Percentiles rank a stretch among this genome's conserved stretches.
Conservation (phyloP, 2,329 filamentous ascomycete genomes). For the Arthrocladium fulminans region DNA sequence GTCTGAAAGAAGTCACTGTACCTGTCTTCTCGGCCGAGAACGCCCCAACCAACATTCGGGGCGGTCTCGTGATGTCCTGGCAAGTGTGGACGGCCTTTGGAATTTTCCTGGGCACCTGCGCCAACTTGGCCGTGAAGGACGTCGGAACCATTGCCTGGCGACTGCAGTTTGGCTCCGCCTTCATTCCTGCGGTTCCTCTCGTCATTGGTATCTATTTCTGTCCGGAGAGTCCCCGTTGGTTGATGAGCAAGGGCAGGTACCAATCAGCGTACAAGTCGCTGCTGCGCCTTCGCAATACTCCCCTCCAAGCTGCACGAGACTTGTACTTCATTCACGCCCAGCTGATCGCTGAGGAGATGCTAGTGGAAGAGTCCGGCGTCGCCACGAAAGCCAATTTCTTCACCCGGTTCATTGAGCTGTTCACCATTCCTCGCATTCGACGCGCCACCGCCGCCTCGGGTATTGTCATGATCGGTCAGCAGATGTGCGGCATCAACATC, state of each 20-base stretch:
- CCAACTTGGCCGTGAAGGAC: conserved; percentile 56
- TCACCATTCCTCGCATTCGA: conserved; percentile 54
- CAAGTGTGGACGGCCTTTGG: conserved; percentile 49
- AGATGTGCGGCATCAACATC: conserved; percentile 37
- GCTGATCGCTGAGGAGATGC: conserved; percentile 44
- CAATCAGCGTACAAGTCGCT: conserved; percentile 43
- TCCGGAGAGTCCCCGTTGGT: conserved; percentile 45
- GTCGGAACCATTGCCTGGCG: conserved; percentile 54
- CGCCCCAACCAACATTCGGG: conserved; percentile 58
- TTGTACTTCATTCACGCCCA: conserved; percentile 51
- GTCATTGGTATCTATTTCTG: conserved; percentile 59
- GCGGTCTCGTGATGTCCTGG: conserved; percentile 76
- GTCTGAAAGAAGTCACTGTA: conserved; percentile 65
- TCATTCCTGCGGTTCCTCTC: conserved; percentile 55
- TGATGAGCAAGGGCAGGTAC: conserved; percentile 41
- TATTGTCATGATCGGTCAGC: conserved; percentile 53
- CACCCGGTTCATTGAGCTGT: conserved; percentile 48
- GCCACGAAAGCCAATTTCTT: conserved; percentile 33
- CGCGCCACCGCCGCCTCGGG: conserved; percentile 49
- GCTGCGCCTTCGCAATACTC: conserved; percentile 38
- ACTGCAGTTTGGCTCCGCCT: conserved; percentile 55
- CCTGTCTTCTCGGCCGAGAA: conserved; percentile 71
- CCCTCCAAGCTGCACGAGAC: conserved; percentile 48
- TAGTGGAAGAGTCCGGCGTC: conserved; percentile 36
- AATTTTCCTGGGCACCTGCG: conserved; percentile 58